phyloP scores from a whole-genome alignment of 108 stramenopile genomes.

The Skeletonema menzelii region DNA sequence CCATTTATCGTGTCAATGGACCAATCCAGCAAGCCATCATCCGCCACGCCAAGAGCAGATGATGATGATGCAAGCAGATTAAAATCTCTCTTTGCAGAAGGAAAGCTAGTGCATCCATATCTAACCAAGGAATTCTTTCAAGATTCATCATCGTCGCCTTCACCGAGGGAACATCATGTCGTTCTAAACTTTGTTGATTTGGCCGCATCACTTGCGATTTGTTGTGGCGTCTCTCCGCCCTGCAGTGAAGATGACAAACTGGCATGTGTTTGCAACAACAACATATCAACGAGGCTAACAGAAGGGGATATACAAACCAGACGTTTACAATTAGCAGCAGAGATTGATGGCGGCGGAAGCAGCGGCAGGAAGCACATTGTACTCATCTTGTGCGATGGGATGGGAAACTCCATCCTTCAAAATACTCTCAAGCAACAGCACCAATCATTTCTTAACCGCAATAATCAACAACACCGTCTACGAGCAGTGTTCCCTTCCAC shows the following conservation, averaged over 20 bases:
- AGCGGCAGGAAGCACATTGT: conserved; percentile 21
- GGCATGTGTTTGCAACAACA: neutral
- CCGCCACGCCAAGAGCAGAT: too few species aligned
- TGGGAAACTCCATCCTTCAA: conserved; percentile 27
- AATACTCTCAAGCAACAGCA: neutral
- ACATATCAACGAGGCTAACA: neutral
- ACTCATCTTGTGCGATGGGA: conserved; percentile 38
- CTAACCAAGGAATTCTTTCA: conserved; percentile 10
- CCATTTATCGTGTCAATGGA: neutral
- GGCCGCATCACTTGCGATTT: conserved; percentile 19
- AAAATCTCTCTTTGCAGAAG: conserved; percentile 21
- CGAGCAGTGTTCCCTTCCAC: conserved; percentile 41
- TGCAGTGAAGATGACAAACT: neutral
- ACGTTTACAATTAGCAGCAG: conserved; percentile 17
- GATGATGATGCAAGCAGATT: neutral
- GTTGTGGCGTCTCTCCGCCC: conserved; percentile 19
- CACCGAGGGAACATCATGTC: neutral
- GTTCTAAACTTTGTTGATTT: conserved; percentile 28
- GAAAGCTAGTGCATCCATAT: conserved; percentile 29
- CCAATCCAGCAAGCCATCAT: neutral
- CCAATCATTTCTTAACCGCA: conserved; percentile 9
- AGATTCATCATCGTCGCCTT: neutral
- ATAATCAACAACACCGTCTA: conserved; percentile 21
- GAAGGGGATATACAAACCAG: conserved; percentile 10
- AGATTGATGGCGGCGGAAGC: conserved; percentile 15